Evolutionary conservation across 2,329 filamentous ascomycete genomes (phyloP), one percentile per base, ranked within the genome.

Genomic region (Diaporthe citri): DNA sequence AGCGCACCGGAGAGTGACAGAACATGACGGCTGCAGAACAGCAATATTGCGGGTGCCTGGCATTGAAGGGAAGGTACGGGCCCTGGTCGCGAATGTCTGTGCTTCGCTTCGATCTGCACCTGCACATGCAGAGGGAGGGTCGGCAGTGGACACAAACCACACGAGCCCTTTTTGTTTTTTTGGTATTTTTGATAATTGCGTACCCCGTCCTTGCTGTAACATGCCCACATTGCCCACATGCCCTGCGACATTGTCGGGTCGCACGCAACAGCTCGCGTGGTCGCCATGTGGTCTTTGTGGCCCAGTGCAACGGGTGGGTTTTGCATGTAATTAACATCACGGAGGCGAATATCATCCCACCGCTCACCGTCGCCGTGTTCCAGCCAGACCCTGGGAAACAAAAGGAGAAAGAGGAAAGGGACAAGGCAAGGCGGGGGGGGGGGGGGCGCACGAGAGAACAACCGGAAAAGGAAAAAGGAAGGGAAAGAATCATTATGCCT

Each of bases 271-370:
- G 48, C 39, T 55, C 46, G 71, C 57, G 71, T 64, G 57, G 57
- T 56, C 71, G 55, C 71, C 71, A 72, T 72, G 71, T 72, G 71
- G 71, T 72, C 51, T 55, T 46, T 34, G 36, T 52, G 43, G 48
- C 36, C 43, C 43, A 39, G 31, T 31, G 39, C 55, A 7, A 25
- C 56, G 57, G 57, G 56, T 43, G 67, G 67, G 67, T 39, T 71
- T 59, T 34, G 34, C 48, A 28, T 69, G 64, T 55, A 69, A 69
- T 69, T 69, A 55, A 20, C n/a, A 55, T 69, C 48, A 41, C 9
- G 10, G 9, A 31, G 46, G 13, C 43, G 17, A 55, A 55, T 69
- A 55, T 55, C 64, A 41, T 52, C 31, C 34, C 34, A 55, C 64
- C 64, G 48, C 34, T 41, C 34, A 28, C 48, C 48, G 64, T 55